Evolutionary conservation across 805 yeast species (phyloP).

Genomic region (Starmera pachycereana): DNA sequence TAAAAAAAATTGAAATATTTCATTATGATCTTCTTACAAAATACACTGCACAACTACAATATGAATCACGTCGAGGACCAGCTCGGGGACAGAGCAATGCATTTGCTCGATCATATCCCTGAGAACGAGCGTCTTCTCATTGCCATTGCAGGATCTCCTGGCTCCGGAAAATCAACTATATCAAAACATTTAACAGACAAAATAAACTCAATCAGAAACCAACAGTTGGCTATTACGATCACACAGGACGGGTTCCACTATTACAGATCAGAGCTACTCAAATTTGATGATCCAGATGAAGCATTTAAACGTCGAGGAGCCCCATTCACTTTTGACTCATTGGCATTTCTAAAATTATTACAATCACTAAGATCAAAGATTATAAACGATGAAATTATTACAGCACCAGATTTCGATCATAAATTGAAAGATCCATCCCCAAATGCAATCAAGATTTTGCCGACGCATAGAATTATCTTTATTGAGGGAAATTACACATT

Average conservation of each 20-base stretch:
- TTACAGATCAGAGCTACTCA: constrained; percentile 1
- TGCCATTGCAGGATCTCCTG: constrained; percentile 8
- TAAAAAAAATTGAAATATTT: no score
- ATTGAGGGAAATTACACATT: constrained; percentile 12
- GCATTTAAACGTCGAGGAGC: constrained; percentile 3
- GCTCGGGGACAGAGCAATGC: constrained; percentile 1
- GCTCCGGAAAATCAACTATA: constrained; percentile 7
- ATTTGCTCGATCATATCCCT: constrained; percentile 2
- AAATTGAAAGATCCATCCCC: constrained; percentile 9
- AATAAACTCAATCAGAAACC: constrained; percentile 1
- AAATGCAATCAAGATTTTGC: constrained; percentile 3
- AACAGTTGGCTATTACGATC: constrained; percentile 1
- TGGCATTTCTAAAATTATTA: neutral
- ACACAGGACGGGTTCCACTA: constrained; percentile 3
- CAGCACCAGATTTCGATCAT: constrained; percentile 12
- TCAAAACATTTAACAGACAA: constrained; percentile 2
- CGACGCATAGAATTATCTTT: constrained; percentile 8
- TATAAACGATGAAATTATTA: neutral
- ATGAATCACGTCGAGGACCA: constrained; percentile 5
- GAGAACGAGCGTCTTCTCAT: constrained; percentile 3
- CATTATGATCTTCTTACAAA: no score
- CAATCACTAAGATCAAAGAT: neutral
- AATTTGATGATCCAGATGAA: constrained; percentile 1
- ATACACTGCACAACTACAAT: neutral
- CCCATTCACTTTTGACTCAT: constrained; percentile 1